Base-by-base conservation (phyloP, 805 yeast species). In the Schizosaccharomyces octosporus region DNA sequence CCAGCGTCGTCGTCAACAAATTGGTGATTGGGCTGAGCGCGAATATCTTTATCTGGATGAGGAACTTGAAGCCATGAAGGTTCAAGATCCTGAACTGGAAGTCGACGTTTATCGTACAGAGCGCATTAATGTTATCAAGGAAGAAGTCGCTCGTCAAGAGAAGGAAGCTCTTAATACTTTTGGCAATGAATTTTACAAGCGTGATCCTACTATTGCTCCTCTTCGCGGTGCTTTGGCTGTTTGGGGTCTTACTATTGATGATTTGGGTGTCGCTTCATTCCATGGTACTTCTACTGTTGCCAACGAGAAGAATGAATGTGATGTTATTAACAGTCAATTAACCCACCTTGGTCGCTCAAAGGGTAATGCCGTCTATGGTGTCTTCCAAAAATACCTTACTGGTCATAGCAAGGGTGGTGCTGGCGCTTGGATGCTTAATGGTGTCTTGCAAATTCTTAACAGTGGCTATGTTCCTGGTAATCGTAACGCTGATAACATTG, bases 381-480 rank as follows among this genome's bases (percentile, higher is more conserved):
- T 93, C 62, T 90, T 94, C 95, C 99, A 93, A 77, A 93, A 93
- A 76, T 93, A 80, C 82, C 81, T 93, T 71, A 93, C 99, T 69
- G 99, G 99, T 76, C 99, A 93, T 79, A 98, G 98, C 69, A 93
- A 93, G 85, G 99, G 99, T 81, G 98, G 98, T 69, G 99, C 99
- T 63, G 99, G 97, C 80, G 97, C 99, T 63, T 93, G 98, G 98
- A 93, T 93, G 98, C 76, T 93, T 80, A 94, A 93, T 74, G 99
- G 99, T 75, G 95, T 87, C 63, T 76, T 93, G 67, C 99, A 93
- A 78, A 83, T 89, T 67, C 78, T 93, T 72, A 85, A 87, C 76
- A 73, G 85, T 69, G 97, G 98, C 74, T 70, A 89, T 69, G 95
- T 93, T 67, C 98, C 98, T 67, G 99, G 99, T 73, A 93, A 93